Percentiles rank a stretch among this genome's conserved stretches.
Evolutionary conservation across 2,329 filamentous ascomycete species (phyloP).

Genomic region (Xylariaceae sp.): DNA sequence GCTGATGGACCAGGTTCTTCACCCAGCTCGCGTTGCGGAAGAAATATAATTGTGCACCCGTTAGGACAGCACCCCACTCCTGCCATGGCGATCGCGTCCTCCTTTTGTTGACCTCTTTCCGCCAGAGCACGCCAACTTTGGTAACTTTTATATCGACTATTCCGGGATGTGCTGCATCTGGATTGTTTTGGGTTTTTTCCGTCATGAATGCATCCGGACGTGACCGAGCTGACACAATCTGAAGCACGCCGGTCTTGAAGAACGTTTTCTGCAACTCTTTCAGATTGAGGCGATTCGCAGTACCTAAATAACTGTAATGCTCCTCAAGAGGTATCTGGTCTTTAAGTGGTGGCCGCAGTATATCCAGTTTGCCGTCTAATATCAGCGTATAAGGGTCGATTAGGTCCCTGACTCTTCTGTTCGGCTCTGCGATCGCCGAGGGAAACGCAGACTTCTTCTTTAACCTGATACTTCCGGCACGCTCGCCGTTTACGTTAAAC

Average conservation of each 20-base stretch:
- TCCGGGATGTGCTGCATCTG: conserved; percentile 80
- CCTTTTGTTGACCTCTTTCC: conserved; percentile 90
- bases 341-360: conserved; percentile 76
- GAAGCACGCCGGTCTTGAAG: conserved; percentile 83
- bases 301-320: conserved; percentile 82
- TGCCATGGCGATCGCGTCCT: conserved; percentile 95
- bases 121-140: conserved; percentile 91
- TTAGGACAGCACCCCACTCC: conserved; percentile 96
- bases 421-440: conserved; percentile 58
- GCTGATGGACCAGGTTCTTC: conserved; percentile 83
- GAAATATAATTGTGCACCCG: conserved; percentile 94
- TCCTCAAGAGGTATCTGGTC: conserved; percentile 93
- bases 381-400: conserved; percentile 95
- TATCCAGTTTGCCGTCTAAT: conserved; percentile 80
- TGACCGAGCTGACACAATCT: conserved; percentile 91
- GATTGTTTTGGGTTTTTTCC: conserved; percentile 78
- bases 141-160: conserved; percentile 97
- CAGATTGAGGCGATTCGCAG: conserved; percentile 69
- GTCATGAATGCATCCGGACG: conserved; percentile 93
- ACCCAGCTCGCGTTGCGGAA: conserved; percentile 93
- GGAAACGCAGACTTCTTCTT: conserved; percentile 68
- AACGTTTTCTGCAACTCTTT: conserved; percentile 82
- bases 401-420: conserved; percentile 71
- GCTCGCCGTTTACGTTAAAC: conserved; percentile 71
- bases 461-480: conserved; percentile 65